A percentile compares a stretch with the other conserved stretches of the same genome.
phyloP scores from a whole-genome alignment of 2,329 filamentous ascomycete species.

The Fonsecaea multimorphosa region DNA sequence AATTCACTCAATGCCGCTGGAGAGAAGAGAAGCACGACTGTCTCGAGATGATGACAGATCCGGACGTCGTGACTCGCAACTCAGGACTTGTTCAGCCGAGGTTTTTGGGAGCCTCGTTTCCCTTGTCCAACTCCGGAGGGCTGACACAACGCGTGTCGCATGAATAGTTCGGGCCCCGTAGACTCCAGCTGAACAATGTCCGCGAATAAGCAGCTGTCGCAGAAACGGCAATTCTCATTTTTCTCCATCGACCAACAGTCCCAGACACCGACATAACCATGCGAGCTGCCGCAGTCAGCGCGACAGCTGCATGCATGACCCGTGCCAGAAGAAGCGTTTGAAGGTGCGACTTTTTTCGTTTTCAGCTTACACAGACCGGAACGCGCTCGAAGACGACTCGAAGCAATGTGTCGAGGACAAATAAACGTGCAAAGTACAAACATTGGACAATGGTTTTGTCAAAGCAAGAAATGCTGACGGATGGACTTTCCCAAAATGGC shows the following conservation, averaged over 20 bases:
- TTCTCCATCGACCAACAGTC: neutral
- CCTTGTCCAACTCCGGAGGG: neutral
- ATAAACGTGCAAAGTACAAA: slow-evolving; percentile 2
- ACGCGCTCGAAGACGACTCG: neutral
- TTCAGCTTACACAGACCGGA: neutral
- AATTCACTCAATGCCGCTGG: neutral
- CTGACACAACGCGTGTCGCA: neutral
- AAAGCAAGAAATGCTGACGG: slow-evolving; percentile 4
- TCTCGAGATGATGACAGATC: neutral
- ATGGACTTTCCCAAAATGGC: slow-evolving; percentile 17
- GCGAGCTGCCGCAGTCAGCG: neutral
- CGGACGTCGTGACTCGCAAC: neutral
- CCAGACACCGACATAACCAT: neutral
- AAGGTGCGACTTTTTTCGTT: neutral
- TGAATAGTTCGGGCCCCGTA: neutral
- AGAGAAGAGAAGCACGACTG: neutral
- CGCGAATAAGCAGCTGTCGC: neutral
- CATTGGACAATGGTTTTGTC: neutral
- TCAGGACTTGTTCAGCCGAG: neutral
- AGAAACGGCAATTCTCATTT: neutral
- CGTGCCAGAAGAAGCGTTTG: neutral
- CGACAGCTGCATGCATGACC: neutral
- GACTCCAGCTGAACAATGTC: neutral
- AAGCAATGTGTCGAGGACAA: neutral
- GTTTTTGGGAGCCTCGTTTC: neutral